Evolutionary conservation across 805 yeast genomes (phyloP).

Genomic region (Lipomyces chichibuensis): DNA sequence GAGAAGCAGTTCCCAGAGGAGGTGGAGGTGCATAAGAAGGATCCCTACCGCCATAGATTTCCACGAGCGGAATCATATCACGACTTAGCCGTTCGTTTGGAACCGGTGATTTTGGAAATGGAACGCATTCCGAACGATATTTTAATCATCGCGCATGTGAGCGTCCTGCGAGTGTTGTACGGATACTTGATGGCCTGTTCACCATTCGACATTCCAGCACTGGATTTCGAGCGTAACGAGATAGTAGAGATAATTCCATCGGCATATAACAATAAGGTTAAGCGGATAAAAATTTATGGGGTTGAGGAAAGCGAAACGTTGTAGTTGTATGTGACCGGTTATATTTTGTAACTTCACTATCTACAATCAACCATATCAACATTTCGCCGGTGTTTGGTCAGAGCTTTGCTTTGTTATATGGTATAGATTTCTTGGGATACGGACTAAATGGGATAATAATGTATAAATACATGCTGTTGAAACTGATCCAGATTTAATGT

Average conservation of each 20-base stretch:
- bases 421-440: neutral
- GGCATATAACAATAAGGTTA: conserved; percentile 77
- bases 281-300: conserved; percentile 47
- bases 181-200: conserved; percentile 95
- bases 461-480: neutral
- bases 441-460: neutral
- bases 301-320: conserved; percentile 15
- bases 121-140: conserved; percentile 84
- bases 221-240: conserved; percentile 78
- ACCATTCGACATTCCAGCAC: conserved; percentile 79
- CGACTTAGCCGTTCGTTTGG: conserved; percentile 91
- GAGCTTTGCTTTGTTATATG: neutral
- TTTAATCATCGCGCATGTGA: conserved; percentile 89
- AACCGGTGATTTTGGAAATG: conserved; percentile 89
- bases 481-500: no score
- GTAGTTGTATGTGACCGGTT: neutral
- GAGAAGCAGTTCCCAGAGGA: conserved; percentile 66
- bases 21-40: conserved; percentile 62
- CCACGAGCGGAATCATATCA: conserved; percentile 95
- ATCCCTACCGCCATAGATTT: conserved; percentile 91
- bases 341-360: no score
- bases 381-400: neutral
- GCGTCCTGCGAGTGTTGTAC: conserved; percentile 83
- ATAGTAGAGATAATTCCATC: conserved; percentile 84
- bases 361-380: neutral